phyloP scores from a whole-genome alignment of 1,284 basidiomycete genomes.

The Blastosporella zonata region DNA sequence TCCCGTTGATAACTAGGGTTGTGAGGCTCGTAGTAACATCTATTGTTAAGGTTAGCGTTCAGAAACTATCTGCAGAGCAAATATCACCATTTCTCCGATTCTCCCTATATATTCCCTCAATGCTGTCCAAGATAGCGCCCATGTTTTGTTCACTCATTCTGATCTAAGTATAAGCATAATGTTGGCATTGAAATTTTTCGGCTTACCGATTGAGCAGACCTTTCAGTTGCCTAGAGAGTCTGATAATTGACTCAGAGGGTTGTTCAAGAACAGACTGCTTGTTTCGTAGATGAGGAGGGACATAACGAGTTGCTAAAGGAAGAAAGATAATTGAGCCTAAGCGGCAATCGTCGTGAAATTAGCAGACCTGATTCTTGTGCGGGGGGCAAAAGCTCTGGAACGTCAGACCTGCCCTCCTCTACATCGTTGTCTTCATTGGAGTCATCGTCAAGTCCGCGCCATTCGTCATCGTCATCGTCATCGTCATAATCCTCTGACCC shows the following conservation, averaged over 20 bases:
- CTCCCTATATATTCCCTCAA: constrained; percentile 79
- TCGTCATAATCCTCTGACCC: constrained; percentile 12
- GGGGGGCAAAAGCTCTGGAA: constrained; percentile 17
- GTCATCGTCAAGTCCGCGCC: constrained; percentile 28
- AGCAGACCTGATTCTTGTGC: constrained; percentile 16
- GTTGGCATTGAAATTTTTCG: neutral
- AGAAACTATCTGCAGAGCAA: constrained; percentile 11
- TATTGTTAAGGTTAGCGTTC: constrained; percentile 24
- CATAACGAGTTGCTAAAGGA: constrained; percentile 43
- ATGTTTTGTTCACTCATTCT: constrained; percentile 94
- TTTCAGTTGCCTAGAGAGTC: constrained; percentile 79
- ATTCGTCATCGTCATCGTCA: constrained; percentile 28
- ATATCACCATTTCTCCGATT: constrained; percentile 76
- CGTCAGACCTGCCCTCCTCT: constrained; percentile 22
- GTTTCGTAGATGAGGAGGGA: constrained; percentile 65
- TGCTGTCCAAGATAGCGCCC: constrained; percentile 69
- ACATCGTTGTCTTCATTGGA: constrained; percentile 25
- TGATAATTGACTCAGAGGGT: constrained; percentile 52
- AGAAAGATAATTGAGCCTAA: constrained; percentile 23
- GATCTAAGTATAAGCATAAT: constrained; percentile 10
- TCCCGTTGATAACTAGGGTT: constrained; percentile 76
- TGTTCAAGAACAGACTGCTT: constrained; percentile 29
- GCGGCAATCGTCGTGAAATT: neutral
- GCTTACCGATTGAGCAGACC: constrained; percentile 82
- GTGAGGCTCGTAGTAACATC: constrained; percentile 86